Conservation (phyloP, 257 asterid genomes). For the Osmanthus fragrans region DNA sequence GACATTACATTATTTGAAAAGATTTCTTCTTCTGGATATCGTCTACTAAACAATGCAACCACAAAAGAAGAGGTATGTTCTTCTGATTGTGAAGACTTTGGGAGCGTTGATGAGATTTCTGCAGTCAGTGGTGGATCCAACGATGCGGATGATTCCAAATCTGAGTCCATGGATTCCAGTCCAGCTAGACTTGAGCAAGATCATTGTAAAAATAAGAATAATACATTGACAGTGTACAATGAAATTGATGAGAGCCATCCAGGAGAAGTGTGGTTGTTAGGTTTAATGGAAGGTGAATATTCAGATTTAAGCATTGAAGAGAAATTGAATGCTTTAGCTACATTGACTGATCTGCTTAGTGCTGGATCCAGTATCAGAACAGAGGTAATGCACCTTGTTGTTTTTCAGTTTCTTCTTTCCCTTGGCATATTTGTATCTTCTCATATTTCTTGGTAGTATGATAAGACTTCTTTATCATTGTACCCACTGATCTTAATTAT, state of each 20-base stretch:
- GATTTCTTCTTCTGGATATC: conserved; percentile 82
- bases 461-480: background rate
- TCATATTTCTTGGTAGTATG: background rate
- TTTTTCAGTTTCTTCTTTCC: background rate
- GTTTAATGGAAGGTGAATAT: conserved; percentile 96
- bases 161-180: conserved; percentile 48
- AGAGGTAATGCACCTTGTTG: conserved; percentile 61
- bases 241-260: conserved; percentile 98
- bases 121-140: conserved; percentile 56
- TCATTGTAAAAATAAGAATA: conserved; percentile 31
- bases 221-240: conserved; percentile 35
- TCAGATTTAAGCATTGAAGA: conserved; percentile 86
- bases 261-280: conserved; percentile 91
- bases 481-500: background rate
- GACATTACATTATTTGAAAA: conserved; percentile 90
- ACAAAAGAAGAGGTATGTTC: conserved; percentile 52
- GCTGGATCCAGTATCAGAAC: conserved; percentile 74
- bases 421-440: background rate
- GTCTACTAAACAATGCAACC: conserved; percentile 69
- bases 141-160: conserved; percentile 56
- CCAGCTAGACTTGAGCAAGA: conserved; percentile 36
- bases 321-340: conserved; percentile 69
- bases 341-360: conserved; percentile 74
- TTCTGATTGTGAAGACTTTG: conserved; percentile 72
- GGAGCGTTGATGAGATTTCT: conserved; percentile 69